Conservation (phyloP, 257 asterid species). For the Paraleonurus japonicus region DNA sequence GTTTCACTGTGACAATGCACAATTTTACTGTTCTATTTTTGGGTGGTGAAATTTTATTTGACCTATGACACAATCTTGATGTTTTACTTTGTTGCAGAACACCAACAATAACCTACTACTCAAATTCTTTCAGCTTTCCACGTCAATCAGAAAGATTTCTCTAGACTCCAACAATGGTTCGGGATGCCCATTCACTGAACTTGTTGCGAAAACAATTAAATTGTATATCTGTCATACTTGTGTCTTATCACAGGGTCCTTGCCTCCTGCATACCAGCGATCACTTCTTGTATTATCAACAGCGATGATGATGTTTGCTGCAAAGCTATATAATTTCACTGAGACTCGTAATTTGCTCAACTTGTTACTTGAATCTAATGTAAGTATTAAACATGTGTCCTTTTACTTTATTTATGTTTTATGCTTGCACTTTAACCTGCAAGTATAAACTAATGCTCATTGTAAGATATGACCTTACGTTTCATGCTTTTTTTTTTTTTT, state of each 20-base stretch:
- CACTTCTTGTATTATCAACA: constrained; percentile 70
- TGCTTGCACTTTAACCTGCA: not conserved
- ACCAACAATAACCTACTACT: constrained; percentile 46
- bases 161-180: constrained; percentile 62
- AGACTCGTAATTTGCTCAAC: constrained; percentile 49
- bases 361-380: constrained; percentile 58
- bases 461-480: not conserved
- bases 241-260: constrained; percentile 52
- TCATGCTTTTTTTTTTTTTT: too few relatives aligned
- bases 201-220: not conserved
- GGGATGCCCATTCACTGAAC: constrained; percentile 1
- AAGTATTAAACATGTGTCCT: constrained; percentile 37
- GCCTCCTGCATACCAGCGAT: constrained; percentile 68
- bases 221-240: constrained; percentile 17
- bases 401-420: constrained; percentile 10
- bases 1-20: too few relatives aligned
- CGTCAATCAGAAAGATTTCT: constrained; percentile 70
- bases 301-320: constrained; percentile 78
- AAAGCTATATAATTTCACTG: constrained; percentile 63
- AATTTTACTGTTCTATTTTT: too few relatives aligned
- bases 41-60: constrained; percentile 11
- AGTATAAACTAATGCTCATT: not conserved
- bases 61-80: constrained; percentile 9
- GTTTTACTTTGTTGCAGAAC: constrained; percentile 53
- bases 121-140: constrained; percentile 79